Conservation (phyloP, 129 eudicot genomes). For the Heracleum sosnowskyi region DNA sequence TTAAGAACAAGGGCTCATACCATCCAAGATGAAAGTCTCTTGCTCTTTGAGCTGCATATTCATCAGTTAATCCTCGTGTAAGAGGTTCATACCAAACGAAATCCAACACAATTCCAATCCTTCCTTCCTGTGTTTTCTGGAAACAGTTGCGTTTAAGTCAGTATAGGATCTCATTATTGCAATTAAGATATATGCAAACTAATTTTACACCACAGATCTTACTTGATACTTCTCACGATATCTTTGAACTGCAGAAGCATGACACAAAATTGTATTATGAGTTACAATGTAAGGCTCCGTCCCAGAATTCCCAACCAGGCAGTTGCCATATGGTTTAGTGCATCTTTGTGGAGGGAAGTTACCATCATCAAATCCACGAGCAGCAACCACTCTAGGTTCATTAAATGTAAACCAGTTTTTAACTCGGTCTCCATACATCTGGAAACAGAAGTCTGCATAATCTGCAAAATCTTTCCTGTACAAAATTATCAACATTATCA, state of each 20-base stretch:
- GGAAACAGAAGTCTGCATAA: constrained; percentile 86
- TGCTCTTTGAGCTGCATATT: constrained; percentile 83
- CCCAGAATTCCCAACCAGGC: constrained; percentile 66
- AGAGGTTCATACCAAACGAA: constrained; percentile 89
- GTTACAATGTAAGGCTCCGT: constrained; percentile 85
- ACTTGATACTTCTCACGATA: constrained; percentile 74
- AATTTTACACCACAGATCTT: constrained; percentile 4
- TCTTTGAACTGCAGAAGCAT: constrained; percentile 76
- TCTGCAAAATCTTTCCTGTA: constrained; percentile 83
- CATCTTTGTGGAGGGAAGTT: constrained; percentile 79
- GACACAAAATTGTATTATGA: constrained; percentile 68
- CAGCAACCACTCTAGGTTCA: constrained; percentile 86
- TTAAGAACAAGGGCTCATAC: constrained; percentile 24
- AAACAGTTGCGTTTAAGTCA: background rate
- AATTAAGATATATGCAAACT: too few species aligned
- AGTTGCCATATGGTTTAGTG: constrained; percentile 70
- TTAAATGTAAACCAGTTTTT: constrained; percentile 84
- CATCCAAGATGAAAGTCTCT: constrained; percentile 87
- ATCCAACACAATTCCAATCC: constrained; percentile 75
- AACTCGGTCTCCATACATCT: constrained; percentile 81
- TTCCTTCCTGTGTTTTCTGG: constrained; percentile 66
- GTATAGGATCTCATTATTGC: background rate
- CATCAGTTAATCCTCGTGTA: constrained; percentile 54
- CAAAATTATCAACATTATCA: background rate
- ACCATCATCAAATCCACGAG: constrained; percentile 68